These are phyloP conservation scores for Eimeria nieschulzi DNA, from an alignment of 169 alveolate species.

Conservation along the genomic window DNA sequence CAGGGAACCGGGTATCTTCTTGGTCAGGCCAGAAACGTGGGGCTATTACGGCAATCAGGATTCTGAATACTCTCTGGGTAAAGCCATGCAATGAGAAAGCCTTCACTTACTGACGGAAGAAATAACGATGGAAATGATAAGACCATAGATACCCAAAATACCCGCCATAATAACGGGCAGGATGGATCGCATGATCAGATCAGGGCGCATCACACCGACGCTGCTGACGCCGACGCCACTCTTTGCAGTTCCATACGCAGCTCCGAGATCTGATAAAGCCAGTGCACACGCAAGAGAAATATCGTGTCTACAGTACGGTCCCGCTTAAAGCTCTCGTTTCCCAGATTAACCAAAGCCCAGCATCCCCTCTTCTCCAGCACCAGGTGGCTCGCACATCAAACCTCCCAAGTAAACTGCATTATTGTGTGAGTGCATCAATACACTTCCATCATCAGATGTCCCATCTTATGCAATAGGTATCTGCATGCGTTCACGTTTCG, in stretches of 20 bases:
- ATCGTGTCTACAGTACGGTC: too few species aligned
- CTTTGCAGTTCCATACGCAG: conserved; percentile 98
- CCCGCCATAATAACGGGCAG: conserved; percentile 99
- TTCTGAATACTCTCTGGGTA: background rate
- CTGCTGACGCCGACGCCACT: conserved; percentile 99
- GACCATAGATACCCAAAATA: conserved; percentile 85
- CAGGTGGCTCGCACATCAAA: too few species aligned
- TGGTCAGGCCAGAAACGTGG: background rate
- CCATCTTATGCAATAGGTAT: too few species aligned
- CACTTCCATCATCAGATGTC: too few species aligned
- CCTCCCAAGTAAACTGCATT: too few species aligned
- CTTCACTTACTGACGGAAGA: conserved; percentile 67
- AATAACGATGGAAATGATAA: conserved; percentile 79
- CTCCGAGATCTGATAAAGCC: conserved; percentile 93
- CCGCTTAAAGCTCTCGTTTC: too few species aligned
- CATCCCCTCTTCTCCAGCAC: too few species aligned
- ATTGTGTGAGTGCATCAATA: too few species aligned
- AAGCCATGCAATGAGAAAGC: background rate
- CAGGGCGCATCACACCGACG: conserved; percentile 99
- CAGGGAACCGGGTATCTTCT: too few species aligned
- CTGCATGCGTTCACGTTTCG: too few species aligned
- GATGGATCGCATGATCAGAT: conserved; percentile 98
- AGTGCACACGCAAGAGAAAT: too few species aligned
- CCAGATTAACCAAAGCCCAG: too few species aligned
- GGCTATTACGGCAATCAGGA: background rate